Evolutionary conservation across 768 basidiomycete species (phyloP).

Genomic region (Suillus luteus): DNA sequence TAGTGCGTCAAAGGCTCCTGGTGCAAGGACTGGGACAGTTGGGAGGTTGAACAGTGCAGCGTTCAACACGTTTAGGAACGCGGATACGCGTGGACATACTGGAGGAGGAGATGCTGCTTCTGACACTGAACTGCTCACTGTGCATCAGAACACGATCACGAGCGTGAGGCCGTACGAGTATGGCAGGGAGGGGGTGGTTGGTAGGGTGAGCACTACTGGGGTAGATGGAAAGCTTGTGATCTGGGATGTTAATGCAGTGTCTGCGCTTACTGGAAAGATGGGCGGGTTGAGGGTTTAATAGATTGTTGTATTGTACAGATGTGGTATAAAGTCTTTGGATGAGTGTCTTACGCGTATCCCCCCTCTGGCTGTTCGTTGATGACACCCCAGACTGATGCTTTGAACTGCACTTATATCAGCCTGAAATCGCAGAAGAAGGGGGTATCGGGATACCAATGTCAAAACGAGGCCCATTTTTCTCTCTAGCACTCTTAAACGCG

Average conservation of each 20-base stretch:
- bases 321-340: background rate
- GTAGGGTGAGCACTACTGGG: slow-evolving; percentile 85
- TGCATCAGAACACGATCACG: slow-evolving; percentile 99
- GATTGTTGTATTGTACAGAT: slow-evolving; percentile 12
- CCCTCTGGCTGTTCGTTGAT: slow-evolving; percentile 71
- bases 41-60: slow-evolving; percentile 91
- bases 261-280: slow-evolving; percentile 49
- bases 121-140: slow-evolving; percentile 81
- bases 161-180: slow-evolving; percentile 74
- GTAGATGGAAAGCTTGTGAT: slow-evolving; percentile 93
- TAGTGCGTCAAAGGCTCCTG: slow-evolving; percentile 40
- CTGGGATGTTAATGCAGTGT: slow-evolving; percentile 76
- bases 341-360: slow-evolving; percentile 21
- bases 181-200: slow-evolving; percentile 55
- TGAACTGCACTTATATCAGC: slow-evolving; percentile 63
- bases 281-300: slow-evolving; percentile 47
- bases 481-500: slow-evolving; percentile 78
- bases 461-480: slow-evolving; percentile 94
- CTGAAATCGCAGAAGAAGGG: slow-evolving; percentile 3
- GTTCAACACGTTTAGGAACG: slow-evolving; percentile 91
- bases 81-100: slow-evolving; percentile 70
- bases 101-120: slow-evolving; percentile 35
- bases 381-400: slow-evolving; percentile 94
- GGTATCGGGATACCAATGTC: slow-evolving; percentile 64
- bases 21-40: slow-evolving; percentile 45